Conservation (phyloP, 495 filamentous ascomycete species). For the Aspergillus heteromorphus region DNA sequence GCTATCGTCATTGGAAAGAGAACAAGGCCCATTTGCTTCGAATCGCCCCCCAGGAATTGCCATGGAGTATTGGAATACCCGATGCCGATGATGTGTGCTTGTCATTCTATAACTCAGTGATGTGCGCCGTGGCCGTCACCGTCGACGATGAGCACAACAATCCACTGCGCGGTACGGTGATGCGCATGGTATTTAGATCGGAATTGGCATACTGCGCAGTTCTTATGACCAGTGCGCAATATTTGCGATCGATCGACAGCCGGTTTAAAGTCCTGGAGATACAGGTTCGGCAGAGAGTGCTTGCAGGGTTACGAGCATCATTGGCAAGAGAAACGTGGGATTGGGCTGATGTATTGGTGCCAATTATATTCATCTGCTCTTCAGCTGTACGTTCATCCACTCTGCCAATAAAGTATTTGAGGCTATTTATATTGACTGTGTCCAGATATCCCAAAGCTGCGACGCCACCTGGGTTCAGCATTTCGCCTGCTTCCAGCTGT, state of each 20-base stretch:
- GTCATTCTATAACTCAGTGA: neutral
- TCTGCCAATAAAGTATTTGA: neutral
- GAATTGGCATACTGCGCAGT: slow-evolving; percentile 1
- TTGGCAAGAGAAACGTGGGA: neutral
- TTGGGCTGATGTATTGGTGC: neutral
- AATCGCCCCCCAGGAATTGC: neutral
- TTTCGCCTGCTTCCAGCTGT: slow-evolving; percentile 1
- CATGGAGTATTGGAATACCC: slow-evolving; percentile 1
- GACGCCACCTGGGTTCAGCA: slow-evolving; percentile 2
- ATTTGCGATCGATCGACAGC: neutral
- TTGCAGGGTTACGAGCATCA: neutral
- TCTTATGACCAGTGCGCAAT: slow-evolving; percentile 2
- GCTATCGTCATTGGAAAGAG: neutral
- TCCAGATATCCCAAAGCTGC: slow-evolving; percentile 1
- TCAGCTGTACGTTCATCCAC: neutral
- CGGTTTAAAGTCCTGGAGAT: neutral
- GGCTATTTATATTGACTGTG: neutral
- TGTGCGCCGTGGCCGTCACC: neutral
- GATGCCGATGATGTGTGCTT: slow-evolving; percentile 1
- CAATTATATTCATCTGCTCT: slow-evolving; percentile 3
- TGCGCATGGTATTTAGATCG: slow-evolving; percentile 2
- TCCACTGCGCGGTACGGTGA: slow-evolving; percentile 2
- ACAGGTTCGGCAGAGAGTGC: neutral
- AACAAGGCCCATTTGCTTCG: neutral
- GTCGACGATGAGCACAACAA: slow-evolving; percentile 1